phyloP scores from a whole-genome alignment of 805 yeast species.

The Vanderwaltozyma polyspora region DNA sequence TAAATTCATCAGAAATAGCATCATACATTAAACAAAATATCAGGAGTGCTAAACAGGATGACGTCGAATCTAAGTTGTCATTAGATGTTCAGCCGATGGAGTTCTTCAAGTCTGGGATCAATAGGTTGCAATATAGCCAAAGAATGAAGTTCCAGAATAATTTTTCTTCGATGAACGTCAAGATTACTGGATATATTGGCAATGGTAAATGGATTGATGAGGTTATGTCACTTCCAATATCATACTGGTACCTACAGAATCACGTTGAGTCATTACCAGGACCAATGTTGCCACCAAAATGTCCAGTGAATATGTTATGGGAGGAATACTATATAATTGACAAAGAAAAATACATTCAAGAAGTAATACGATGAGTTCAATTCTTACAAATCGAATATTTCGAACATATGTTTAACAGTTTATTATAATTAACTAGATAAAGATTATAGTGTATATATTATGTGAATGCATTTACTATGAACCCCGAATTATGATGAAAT shows the following conservation, averaged over 20 bases:
- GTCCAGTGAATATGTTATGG: slow-evolving; percentile 15
- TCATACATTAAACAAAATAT: neutral
- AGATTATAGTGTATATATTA: too few relatives aligned
- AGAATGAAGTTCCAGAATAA: slow-evolving; percentile 3
- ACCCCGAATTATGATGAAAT: too few relatives aligned
- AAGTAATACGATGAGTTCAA: neutral
- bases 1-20: neutral
- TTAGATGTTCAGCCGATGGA: slow-evolving; percentile 4
- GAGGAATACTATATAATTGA: slow-evolving; percentile 14
- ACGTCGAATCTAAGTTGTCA: too few relatives aligned
- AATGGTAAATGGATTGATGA: slow-evolving; percentile 10
- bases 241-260: slow-evolving; percentile 9
- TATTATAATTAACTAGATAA: too few relatives aligned
- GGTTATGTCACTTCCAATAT: slow-evolving; percentile 2
- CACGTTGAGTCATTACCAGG: slow-evolving; percentile 5
- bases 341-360: neutral
- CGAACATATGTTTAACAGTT: neutral
- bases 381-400: neutral
- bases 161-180: slow-evolving; percentile 7
- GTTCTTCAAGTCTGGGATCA: slow-evolving; percentile 4
- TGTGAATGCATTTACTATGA: too few relatives aligned
- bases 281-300: slow-evolving; percentile 15
- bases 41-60: slow-evolving; percentile 1
- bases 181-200: slow-evolving; percentile 14
- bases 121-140: slow-evolving; percentile 5